Evolutionary conservation across 306 rosid species (phyloP).

Genomic region (Calophaca sinica): DNA sequence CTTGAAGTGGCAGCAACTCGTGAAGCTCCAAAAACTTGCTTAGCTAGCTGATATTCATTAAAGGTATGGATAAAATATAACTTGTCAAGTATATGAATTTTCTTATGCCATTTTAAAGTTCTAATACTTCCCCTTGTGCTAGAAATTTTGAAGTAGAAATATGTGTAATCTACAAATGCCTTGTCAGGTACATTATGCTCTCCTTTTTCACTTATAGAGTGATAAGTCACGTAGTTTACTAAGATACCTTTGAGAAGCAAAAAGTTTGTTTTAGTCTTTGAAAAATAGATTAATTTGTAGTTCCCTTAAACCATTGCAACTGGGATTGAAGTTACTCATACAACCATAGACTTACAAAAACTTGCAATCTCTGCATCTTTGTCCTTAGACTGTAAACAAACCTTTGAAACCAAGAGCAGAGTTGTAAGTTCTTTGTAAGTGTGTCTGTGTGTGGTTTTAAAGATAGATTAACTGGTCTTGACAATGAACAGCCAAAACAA

Average conservation of each 20-base stretch:
- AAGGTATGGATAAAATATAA: slow-evolving; percentile 11
- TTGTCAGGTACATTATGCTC: slow-evolving; percentile 9
- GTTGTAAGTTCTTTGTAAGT: neutral
- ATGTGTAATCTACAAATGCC: neutral
- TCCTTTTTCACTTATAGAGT: neutral
- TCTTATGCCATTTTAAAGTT: slow-evolving; percentile 7
- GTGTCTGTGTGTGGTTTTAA: neutral
- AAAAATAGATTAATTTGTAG: no score
- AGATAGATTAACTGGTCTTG: neutral
- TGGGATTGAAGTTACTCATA: neutral
- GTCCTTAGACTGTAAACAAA: neutral
- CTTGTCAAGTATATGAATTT: slow-evolving; percentile 9
- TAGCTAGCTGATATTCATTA: slow-evolving; percentile 69
- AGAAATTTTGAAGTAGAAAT: slow-evolving; percentile 26
- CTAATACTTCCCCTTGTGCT: neutral
- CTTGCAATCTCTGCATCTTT: neutral
- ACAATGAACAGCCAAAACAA: no score
- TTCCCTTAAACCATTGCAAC: no score
- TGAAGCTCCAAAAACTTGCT: slow-evolving; percentile 93
- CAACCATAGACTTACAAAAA: neutral
- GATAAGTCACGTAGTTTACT: neutral
- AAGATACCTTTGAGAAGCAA: neutral
- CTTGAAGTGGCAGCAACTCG: slow-evolving; percentile 90
- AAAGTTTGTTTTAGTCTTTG: no score
- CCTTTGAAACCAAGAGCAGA: neutral